Evolutionary conservation across 768 basidiomycete species (phyloP), one percentile per base, ranked within the genome.

Genomic region (Trametes coccinea): DNA sequence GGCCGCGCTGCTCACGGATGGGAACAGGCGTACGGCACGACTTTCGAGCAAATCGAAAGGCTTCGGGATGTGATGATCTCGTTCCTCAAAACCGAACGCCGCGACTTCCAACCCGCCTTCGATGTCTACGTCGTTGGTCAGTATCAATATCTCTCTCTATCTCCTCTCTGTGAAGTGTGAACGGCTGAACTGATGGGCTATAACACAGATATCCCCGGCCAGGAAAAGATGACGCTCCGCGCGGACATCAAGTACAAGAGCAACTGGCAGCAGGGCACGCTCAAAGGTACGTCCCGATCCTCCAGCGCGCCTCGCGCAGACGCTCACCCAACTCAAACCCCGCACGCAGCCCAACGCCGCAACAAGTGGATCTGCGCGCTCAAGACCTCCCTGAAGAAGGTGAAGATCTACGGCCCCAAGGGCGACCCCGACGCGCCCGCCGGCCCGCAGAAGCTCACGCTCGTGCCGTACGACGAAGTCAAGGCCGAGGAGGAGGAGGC

Each of bases 301-400:
- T 45, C 29, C 17, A 3, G 5, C 43, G 10, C 5, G 11, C 43
- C 9, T 49, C 22, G n/a, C 22, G 22, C 22, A 22, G 22, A 22
- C 22, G 22, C 22, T 22, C 22, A 22, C 22, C 22, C 22, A 22
- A 22, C 22, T 1, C 22, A 22, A 22, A 22, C 22, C 22, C 41
- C 5, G 41, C 41, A 6, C 13, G 3, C 44, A 41, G 63, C 59
- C 31, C 69, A 86, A 87, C 87, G 93, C 56, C 83, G 92, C 39
- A 95, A 95, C 78, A 95, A 93, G 75, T 95, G 93, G 93, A 82
- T 95, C 45, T 95, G 92, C 73, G 89, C 90, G 14, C 79, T 97
- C 56, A 95, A 95, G 74, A 71, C 81, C 47, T 80, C 84, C 50
- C 76, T 92, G 61, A 83, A 80, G 30, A 88, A 92, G 61, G 73